phyloP scores from a whole-genome alignment of 768 basidiomycete genomes.

The Calocybe indica region DNA sequence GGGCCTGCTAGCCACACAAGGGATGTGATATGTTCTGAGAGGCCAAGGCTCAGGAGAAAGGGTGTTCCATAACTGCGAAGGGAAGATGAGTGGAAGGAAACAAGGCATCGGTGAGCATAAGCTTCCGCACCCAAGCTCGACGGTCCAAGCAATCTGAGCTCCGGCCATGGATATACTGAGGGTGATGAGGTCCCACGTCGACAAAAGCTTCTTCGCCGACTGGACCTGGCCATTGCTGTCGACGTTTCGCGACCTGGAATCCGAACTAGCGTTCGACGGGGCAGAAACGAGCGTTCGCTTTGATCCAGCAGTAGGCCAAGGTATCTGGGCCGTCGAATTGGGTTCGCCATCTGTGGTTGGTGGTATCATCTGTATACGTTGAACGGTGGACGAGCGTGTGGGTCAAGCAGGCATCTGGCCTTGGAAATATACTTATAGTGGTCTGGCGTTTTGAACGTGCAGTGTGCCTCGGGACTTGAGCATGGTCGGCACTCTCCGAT shows the following conservation, averaged over 20 bases:
- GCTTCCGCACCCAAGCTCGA: constrained; percentile 77
- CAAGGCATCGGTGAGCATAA: not conserved
- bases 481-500: constrained; percentile 19
- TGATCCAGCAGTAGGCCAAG: constrained; percentile 56
- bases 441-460: constrained; percentile 4
- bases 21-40: constrained; percentile 87
- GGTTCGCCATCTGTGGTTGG: constrained; percentile 54
- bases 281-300: constrained; percentile 1
- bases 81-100: constrained; percentile 4
- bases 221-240: constrained; percentile 14
- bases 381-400: constrained; percentile 9
- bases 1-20: constrained; percentile 96
- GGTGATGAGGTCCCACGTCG: constrained; percentile 73
- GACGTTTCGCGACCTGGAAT: not conserved
- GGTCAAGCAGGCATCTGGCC: constrained; percentile 15
- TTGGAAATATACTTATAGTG: constrained; percentile 7
- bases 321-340: constrained; percentile 73
- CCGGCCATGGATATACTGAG: constrained; percentile 92
- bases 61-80: constrained; percentile 87
- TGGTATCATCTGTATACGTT: constrained; percentile 46
- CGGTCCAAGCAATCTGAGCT: constrained; percentile 93
- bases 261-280: not conserved
- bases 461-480: constrained; percentile 6
- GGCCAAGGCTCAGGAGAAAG: constrained; percentile 62
- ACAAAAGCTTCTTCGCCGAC: constrained; percentile 25